A percentile compares a stretch with the other conserved stretches of the same genome.
Conservation (phyloP, 345 rosid genomes). For the Theobroma cacao region DNA sequence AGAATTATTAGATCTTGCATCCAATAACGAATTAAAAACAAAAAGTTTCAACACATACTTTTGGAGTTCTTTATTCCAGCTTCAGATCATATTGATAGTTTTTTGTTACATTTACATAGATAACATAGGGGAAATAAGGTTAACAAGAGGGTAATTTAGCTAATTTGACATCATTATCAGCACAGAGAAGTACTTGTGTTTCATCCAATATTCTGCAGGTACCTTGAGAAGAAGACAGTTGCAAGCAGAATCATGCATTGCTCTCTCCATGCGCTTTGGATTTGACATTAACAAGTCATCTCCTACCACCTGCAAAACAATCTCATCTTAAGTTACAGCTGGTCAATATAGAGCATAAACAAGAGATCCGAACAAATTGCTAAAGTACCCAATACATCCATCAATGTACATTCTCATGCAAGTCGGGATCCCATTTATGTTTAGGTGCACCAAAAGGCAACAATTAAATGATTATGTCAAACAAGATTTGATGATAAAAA, state of each 20-base stretch:
- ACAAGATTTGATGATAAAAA: not conserved
- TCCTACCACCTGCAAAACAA: slow-evolving; percentile 77
- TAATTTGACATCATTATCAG: not conserved
- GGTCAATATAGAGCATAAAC: not conserved
- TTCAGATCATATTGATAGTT: not conserved
- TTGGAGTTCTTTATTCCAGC: not conserved
- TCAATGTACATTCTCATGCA: not conserved
- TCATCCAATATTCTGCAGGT: slow-evolving; percentile 15
- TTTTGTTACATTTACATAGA: not conserved
- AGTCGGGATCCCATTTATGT: not conserved
- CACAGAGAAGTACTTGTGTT: not conserved
- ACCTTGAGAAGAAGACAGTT: slow-evolving; percentile 97
- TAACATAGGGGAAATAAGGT: not conserved
- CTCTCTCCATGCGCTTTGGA: slow-evolving; percentile 76
- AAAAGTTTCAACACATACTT: not conserved
- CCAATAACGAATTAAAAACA: not conserved
- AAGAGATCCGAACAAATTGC: slow-evolving; percentile 1
- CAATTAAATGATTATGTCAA: slow-evolving; percentile 6
- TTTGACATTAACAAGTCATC: slow-evolving; percentile 86
- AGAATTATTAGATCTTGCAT: not conserved
- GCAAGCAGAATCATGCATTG: slow-evolving; percentile 76
- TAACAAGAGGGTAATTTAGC: not conserved
- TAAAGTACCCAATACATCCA: not conserved
- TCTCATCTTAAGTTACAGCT: slow-evolving; percentile 1
- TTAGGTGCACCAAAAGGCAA: not conserved